Evolutionary conservation across 306 rosid species (phyloP).

Genomic region (Fagus sylvatica): DNA sequence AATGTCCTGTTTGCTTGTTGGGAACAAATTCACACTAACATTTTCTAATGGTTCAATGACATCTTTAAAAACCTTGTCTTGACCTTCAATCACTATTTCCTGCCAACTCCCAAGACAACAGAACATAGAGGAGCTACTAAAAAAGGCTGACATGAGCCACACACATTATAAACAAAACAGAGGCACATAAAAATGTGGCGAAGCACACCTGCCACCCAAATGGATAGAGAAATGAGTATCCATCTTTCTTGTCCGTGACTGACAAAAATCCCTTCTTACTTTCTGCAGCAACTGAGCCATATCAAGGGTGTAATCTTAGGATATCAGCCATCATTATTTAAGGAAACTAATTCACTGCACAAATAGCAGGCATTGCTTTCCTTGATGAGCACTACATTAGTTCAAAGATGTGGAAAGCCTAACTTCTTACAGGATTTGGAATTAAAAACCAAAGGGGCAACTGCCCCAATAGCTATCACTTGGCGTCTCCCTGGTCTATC

Average conservation of each 20-base stretch:
- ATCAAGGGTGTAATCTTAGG: constrained; percentile 78
- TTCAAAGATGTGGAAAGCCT: constrained; percentile 20
- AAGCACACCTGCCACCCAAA: constrained; percentile 94
- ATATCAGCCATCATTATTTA: constrained; percentile 49
- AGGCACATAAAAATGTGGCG: constrained; percentile 14
- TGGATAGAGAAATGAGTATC: constrained; percentile 84
- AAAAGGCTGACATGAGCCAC: constrained; percentile 1
- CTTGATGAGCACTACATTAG: constrained; percentile 12
- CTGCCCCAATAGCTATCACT: constrained; percentile 55
- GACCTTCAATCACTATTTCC: constrained; percentile 86
- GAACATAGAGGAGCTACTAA: constrained; percentile 22
- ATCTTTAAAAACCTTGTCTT: constrained; percentile 98
- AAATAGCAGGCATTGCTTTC: constrained; percentile 23
- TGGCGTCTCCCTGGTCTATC: constrained; percentile 86
- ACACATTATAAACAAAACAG: constrained; percentile 22
- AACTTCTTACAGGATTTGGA: constrained; percentile 74
- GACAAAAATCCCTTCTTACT: constrained; percentile 66
- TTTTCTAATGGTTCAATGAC: constrained; percentile 90
- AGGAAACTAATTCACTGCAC: constrained; percentile 33
- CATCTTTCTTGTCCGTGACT: constrained; percentile 76
- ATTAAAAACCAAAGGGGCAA: constrained; percentile 56
- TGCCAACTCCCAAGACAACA: constrained; percentile 46
- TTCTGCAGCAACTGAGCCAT: constrained; percentile 99
- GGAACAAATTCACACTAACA: constrained; percentile 72
- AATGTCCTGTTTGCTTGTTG: constrained; percentile 74